A percentile compares a stretch with the other conserved stretches of the same genome.
Conservation (phyloP, 208 protist genomes). For the Acanthamoeba castellanii region DNA sequence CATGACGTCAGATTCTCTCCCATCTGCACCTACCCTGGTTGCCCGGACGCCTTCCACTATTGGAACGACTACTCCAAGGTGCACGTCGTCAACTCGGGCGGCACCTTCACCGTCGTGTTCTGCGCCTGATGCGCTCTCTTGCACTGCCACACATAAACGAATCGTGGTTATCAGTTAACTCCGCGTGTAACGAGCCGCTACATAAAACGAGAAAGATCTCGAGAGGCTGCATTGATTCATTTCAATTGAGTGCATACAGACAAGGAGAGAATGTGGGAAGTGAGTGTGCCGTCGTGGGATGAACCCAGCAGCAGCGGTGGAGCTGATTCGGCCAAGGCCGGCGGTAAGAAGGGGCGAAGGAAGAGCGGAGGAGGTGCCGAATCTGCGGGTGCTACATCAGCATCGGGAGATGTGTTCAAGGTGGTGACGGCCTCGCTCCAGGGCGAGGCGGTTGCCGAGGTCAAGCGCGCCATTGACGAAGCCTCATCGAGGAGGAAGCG, state of each 20-base stretch:
- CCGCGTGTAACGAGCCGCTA: too few species aligned
- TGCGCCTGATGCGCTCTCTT: neutral
- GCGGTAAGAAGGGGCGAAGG: neutral
- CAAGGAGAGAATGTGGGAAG: slow-evolving; percentile 28
- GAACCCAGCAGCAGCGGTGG: neutral
- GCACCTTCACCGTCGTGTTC: neutral
- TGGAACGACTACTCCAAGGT: neutral
- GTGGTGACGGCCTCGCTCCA: neutral
- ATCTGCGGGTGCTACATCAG: neutral
- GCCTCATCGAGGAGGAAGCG: neutral
- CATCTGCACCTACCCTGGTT: neutral
- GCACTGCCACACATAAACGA: too few species aligned
- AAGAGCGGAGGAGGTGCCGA: neutral
- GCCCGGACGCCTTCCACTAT: slow-evolving; percentile 20
- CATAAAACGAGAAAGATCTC: too few species aligned
- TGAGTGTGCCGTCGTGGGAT: slow-evolving; percentile 36
- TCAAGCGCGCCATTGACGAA: neutral
- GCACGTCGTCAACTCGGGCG: neutral
- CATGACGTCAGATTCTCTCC: neutral
- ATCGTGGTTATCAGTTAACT: too few species aligned
- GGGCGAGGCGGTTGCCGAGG: neutral
- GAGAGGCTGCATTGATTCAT: too few species aligned
- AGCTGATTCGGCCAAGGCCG: neutral
- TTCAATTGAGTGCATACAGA: too few species aligned
- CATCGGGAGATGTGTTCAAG: neutral